Conservation (phyloP, 768 basidiomycete species). For the Roridomyces roridus region DNA sequence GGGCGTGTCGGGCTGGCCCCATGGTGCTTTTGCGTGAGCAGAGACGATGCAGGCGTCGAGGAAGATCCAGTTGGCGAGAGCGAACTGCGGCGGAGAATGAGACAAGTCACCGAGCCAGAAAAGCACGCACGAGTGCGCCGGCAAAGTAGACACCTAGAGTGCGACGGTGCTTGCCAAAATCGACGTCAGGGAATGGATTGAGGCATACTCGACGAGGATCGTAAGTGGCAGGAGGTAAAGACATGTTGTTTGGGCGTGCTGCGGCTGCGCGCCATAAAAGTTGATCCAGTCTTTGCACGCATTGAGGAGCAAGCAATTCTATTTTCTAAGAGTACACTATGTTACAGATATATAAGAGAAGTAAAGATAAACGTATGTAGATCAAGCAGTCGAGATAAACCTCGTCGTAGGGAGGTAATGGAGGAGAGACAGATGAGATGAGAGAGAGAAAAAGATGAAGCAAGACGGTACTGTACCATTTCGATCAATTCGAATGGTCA, state of each 20-base stretch:
- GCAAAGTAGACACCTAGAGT: constrained; percentile 90
- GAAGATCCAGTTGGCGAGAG: constrained; percentile 94
- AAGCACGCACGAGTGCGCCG: constrained; percentile 80
- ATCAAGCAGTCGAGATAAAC: too few relatives aligned
- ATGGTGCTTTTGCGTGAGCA: constrained; percentile 80
- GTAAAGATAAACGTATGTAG: too few relatives aligned
- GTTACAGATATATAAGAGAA: too few relatives aligned
- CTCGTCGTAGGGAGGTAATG: too few relatives aligned
- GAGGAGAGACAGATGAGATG: too few relatives aligned
- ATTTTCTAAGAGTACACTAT: too few relatives aligned
- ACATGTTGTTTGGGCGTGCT: background rate
- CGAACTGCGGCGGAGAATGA: constrained; percentile 75
- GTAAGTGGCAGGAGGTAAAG: constrained; percentile 15
- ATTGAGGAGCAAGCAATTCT: too few relatives aligned
- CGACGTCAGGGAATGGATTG: constrained; percentile 82
- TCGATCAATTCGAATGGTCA: too few relatives aligned
- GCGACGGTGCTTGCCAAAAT: constrained; percentile 78
- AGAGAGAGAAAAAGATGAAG: too few relatives aligned
- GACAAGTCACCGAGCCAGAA: background rate
- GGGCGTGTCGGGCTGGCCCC: constrained; percentile 69
- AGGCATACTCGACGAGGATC: constrained; percentile 33
- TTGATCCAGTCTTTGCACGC: too few relatives aligned
- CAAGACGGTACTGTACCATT: too few relatives aligned
- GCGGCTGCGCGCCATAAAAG: too few relatives aligned
- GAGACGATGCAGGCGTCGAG: constrained; percentile 92